phyloP scores from a whole-genome alignment of 164 flowering plant genomes.

The Berberis thunbergii region DNA sequence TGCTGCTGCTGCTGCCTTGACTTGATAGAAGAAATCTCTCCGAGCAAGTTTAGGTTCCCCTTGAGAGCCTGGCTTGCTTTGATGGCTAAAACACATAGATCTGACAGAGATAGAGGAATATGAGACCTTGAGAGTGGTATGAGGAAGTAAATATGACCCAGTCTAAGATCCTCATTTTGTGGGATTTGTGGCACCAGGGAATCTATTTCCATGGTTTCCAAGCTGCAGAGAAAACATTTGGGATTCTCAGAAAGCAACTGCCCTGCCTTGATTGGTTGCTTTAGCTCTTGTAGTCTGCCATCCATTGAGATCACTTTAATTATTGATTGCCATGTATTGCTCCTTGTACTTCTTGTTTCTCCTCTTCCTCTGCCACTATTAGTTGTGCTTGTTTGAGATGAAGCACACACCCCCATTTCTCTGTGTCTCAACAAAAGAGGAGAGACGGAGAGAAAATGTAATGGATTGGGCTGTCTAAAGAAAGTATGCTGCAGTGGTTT shows the following conservation, averaged over 20 bases:
- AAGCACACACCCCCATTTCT: too few relatives aligned
- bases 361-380: too few relatives aligned
- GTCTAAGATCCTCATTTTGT: constrained; percentile 31
- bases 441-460: too few relatives aligned
- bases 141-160: constrained; percentile 54
- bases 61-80: constrained; percentile 34
- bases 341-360: too few relatives aligned
- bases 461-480: too few relatives aligned
- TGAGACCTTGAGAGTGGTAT: constrained; percentile 32
- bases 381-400: too few relatives aligned
- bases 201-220: constrained; percentile 41
- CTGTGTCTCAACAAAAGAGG: too few relatives aligned
- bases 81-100: constrained; percentile 46
- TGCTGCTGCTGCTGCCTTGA: neutral
- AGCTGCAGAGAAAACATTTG: constrained; percentile 46
- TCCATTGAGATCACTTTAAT: constrained; percentile 33
- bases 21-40: neutral
- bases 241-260: constrained; percentile 32
- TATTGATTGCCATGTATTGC: too few relatives aligned
- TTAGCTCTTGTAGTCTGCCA: constrained; percentile 44
- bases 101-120: constrained; percentile 33
- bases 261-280: constrained; percentile 25
- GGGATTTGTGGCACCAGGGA: constrained; percentile 23
- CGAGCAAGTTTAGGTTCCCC: constrained; percentile 2
- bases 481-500: too few relatives aligned